A percentile compares a stretch with the other conserved stretches of the same genome.
Evolutionary conservation across 2,329 filamentous ascomycete genomes (phyloP).

Genomic region (Xylaria sp.): DNA sequence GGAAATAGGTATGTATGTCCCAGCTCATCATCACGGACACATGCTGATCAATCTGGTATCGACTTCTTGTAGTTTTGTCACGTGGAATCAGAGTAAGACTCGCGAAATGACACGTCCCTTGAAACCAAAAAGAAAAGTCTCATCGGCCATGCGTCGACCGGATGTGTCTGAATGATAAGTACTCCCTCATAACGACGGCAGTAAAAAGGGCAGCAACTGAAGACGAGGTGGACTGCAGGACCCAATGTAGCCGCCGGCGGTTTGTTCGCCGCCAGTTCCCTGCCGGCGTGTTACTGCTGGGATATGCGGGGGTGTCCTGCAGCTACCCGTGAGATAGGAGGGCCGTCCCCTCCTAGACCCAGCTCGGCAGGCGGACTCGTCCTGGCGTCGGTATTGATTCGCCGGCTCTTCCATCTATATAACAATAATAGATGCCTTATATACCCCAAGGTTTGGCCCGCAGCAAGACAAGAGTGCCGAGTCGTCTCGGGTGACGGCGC

Average conservation of each 20-base stretch:
- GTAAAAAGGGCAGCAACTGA: background rate
- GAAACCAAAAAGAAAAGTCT: background rate
- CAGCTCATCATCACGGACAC: no score
- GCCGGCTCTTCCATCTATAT: constrained; percentile 22
- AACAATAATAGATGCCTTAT: constrained; percentile 12
- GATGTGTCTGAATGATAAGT: background rate
- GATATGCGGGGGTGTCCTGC: constrained; percentile 23
- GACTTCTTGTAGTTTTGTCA: background rate
- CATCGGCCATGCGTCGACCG: background rate
- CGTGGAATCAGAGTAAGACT: background rate
- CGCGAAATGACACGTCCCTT: background rate
- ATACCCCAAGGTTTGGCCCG: constrained; percentile 20
- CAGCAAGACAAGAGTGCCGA: constrained; percentile 19
- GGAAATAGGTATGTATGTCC: no score
- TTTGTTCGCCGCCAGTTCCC: constrained; percentile 15
- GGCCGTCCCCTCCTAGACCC: constrained; percentile 19
- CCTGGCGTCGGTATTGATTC: constrained; percentile 22
- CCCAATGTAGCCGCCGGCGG: constrained; percentile 10
- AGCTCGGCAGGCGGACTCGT: constrained; percentile 17
- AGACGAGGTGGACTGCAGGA: constrained; percentile 2
- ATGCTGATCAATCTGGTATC: background rate
- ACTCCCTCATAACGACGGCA: background rate
- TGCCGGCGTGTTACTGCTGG: constrained; percentile 12
- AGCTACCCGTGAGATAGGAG: constrained; percentile 24
- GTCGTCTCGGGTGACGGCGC: constrained; percentile 23